These are phyloP conservation scores for Ulmus americana DNA, from an alignment of 331 rosid genomes.

Conservation along the genomic window DNA sequence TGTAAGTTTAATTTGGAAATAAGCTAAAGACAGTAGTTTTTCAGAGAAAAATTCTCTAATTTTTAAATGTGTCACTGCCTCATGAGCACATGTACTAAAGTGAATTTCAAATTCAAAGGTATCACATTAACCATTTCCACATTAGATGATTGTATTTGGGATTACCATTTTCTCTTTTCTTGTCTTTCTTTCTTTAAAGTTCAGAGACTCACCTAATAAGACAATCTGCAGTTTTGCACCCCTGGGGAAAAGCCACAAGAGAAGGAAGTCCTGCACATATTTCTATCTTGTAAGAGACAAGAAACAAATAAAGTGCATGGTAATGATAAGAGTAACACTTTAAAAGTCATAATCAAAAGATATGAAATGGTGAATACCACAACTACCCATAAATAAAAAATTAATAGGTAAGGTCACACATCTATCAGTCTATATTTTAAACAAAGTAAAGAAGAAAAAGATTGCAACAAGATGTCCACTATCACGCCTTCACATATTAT, in stretches of 20 bases:
- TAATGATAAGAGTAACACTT: neutral
- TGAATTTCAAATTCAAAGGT: no score
- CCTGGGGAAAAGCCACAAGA: constrained; percentile 56
- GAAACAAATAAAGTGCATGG: neutral
- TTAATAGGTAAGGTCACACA: no score
- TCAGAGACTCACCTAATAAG: constrained; percentile 61
- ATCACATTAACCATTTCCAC: no score
- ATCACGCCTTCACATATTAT: neutral
- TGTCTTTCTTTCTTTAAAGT: neutral
- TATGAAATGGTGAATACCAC: neutral
- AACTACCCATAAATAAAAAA: neutral
- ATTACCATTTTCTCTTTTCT: no score
- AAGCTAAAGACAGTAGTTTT: no score
- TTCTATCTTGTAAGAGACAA: constrained; percentile 19
- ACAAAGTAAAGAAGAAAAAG: neutral
- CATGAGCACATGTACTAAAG: no score
- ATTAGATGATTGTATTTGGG: no score
- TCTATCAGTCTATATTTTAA: neutral
- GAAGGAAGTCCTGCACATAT: constrained; percentile 66
- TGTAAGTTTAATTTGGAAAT: no score
- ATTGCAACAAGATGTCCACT: neutral
- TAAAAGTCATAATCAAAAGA: neutral
- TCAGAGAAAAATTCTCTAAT: no score
- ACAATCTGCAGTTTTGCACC: constrained; percentile 60
- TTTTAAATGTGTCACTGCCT: no score